A percentile compares a stretch with the other conserved stretches of the same genome.
phyloP scores from a whole-genome alignment of 129 eudicot species.

The Heracleum sosnowskyi region DNA sequence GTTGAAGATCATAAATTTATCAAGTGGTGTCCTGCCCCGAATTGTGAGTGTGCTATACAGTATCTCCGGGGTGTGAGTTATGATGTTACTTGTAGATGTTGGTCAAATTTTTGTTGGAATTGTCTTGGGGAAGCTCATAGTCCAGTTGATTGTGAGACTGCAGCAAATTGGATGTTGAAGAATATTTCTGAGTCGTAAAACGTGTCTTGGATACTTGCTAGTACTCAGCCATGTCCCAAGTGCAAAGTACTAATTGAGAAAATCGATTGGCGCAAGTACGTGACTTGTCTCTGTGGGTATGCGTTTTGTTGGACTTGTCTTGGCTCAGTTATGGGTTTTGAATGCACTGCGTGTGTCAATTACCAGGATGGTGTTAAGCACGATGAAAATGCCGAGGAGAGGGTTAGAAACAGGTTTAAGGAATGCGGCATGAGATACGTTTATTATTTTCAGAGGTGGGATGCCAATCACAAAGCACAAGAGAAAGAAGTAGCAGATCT shows the following conservation, averaged over 20 bases:
- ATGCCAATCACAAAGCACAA: no score
- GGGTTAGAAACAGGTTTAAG: no score
- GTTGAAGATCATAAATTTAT: not conserved
- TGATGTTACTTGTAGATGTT: not conserved
- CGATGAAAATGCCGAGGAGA: no score
- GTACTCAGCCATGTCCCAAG: conserved; percentile 34
- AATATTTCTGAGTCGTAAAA: conserved; percentile 20
- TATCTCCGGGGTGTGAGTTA: not conserved
- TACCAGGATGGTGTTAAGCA: no score
- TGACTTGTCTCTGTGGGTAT: no score
- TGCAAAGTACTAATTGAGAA: conserved; percentile 28
- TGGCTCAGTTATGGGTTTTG: no score
- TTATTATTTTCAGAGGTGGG: no score
- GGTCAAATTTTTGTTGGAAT: not conserved
- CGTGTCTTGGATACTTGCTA: conserved; percentile 29
- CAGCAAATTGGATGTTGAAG: conserved; percentile 32
- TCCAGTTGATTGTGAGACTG: conserved; percentile 42
- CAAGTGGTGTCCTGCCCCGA: not conserved
- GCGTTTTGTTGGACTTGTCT: no score
- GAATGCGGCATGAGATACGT: no score
- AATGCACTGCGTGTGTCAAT: no score
- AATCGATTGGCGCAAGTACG: not conserved
- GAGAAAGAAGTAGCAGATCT: no score
- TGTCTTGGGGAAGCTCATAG: conserved; percentile 43
- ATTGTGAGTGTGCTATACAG: not conserved